Evolutionary conservation across 2,329 filamentous ascomycete species (phyloP), one percentile per base, ranked within the genome.

Genomic region (Pestalotiopsis sp.): DNA sequence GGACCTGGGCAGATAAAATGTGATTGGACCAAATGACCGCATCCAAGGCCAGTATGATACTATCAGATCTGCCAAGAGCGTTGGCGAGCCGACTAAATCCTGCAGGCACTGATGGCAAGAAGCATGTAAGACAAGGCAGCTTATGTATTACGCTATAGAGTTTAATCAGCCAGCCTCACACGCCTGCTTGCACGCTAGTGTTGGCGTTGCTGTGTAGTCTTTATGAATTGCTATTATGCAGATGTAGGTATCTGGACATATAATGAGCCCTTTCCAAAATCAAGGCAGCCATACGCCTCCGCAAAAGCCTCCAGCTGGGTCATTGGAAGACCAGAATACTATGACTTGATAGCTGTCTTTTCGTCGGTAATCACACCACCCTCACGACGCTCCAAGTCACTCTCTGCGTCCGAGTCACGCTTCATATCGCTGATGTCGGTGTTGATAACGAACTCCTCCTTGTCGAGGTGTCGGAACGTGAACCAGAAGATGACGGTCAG

Each of bases 391-490:
- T 77, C 74, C 41, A 73, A 72, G 27, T 76, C 75, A 61, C 74
- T 76, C 49, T 75, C 71, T 41, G 67, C 68, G 39, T 76, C 75
- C 20, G 73, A 72, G 70, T 76, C 74, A 41, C 72, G 72, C 74
- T 75, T 76, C 72, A 77, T 73, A 64, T 78, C 75, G 11, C 13
- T 59, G n/a, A 75, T 71, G 61, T 74, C 74, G 27, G 76, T 75
- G 70, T 75, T 76, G 31, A 78, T 71, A 36, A 77, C 63, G 59
- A 77, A 78, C 56, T 77, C 76, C 58, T 78, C 75, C 31, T 76
- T 69, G 62, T 77, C 75, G 45, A 77, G 72, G 31, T 77, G 67
- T 12, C 63, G 68, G 70, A 77, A 77, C 12, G 72, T 72, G 70
- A 77, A 75, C 71, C 71, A 78, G 71, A 77, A 78, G 59, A 73